These are phyloP conservation scores for Pilasporangium apinafurcum DNA, from an alignment of 352 stramenopile genomes.

Conservation along the genomic window DNA sequence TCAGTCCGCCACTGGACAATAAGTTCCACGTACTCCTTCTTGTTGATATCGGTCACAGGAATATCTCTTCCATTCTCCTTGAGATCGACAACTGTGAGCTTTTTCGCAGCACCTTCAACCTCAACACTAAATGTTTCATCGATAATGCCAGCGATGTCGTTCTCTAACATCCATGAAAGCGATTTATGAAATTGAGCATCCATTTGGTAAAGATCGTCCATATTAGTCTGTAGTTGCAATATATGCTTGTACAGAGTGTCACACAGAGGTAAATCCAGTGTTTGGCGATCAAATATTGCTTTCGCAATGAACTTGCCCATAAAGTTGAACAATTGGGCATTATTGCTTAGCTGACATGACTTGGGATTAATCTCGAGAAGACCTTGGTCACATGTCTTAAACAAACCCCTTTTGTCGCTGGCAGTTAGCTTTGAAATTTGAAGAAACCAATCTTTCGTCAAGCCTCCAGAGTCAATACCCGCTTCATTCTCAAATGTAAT, in stretches of 20 bases:
- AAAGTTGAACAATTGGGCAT: slow-evolving; percentile 50
- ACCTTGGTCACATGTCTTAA: slow-evolving; percentile 45
- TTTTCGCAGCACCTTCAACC: slow-evolving; percentile 14
- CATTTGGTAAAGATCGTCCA: slow-evolving; percentile 64
- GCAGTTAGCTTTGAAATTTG: slow-evolving; percentile 51
- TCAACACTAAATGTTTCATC: slow-evolving; percentile 86
- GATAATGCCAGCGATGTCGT: slow-evolving; percentile 70
- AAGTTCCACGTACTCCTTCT: slow-evolving; percentile 63
- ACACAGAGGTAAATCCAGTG: slow-evolving; percentile 71
- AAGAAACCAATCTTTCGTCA: slow-evolving; percentile 89
- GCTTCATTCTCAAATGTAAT: slow-evolving; percentile 79
- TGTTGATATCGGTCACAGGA: slow-evolving; percentile 70
- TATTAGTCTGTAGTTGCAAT: slow-evolving; percentile 26
- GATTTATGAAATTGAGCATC: slow-evolving; percentile 80
- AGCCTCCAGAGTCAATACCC: slow-evolving; percentile 82
- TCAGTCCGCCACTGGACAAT: slow-evolving; percentile 57
- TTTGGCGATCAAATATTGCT: slow-evolving; percentile 83
- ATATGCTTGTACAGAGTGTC: slow-evolving; percentile 71
- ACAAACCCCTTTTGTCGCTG: slow-evolving; percentile 27
- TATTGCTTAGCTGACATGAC: slow-evolving; percentile 17
- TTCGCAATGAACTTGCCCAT: slow-evolving; percentile 79
- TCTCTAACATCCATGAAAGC: slow-evolving; percentile 83
- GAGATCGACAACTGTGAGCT: slow-evolving; percentile 32
- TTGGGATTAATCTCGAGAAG: slow-evolving; percentile 43
- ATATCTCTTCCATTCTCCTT: slow-evolving; percentile 59